phyloP scores from a whole-genome alignment of 1,284 basidiomycete genomes.

The Prillingera fragicola region DNA sequence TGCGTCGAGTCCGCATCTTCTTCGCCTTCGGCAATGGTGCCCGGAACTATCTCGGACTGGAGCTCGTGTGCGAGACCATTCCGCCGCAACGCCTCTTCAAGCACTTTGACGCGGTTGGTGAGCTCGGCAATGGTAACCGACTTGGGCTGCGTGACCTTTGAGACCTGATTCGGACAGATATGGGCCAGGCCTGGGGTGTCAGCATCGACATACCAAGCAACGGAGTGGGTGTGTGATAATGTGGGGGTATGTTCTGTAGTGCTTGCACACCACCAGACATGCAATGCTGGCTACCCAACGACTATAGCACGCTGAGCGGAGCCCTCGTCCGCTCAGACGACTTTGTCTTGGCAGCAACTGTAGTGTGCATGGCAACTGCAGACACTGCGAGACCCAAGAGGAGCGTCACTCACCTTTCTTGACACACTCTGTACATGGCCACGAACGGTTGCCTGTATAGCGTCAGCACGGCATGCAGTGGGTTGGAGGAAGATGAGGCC shows the following conservation, averaged over 20 bases:
- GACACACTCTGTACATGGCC: slow-evolving; percentile 13
- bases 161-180: slow-evolving; percentile 17
- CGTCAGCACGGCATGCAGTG: slow-evolving; percentile 2
- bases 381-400: no score
- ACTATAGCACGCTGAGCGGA: no score
- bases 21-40: background rate
- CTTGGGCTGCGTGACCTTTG: slow-evolving; percentile 15
- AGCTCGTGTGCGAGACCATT: slow-evolving; percentile 12
- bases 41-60: no score
- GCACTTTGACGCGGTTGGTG: slow-evolving; percentile 10
- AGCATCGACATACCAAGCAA: no score
- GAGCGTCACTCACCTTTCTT: slow-evolving; percentile 9
- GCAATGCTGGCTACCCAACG: no score
- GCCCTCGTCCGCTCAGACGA: no score
- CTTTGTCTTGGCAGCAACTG: no score
- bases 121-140: slow-evolving; percentile 16
- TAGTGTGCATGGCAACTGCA: no score
- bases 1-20: no score
- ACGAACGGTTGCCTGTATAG: slow-evolving; percentile 10
- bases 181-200: slow-evolving; percentile 10
- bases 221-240: no score
- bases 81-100: slow-evolving; percentile 13
- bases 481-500: background rate
- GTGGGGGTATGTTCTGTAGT: no score
- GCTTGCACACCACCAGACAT: no score